A percentile compares a stretch with the other conserved stretches of the same genome.
Conservation (phyloP, 2,329 filamentous ascomycete genomes). For the Ophiostoma ulmi region DNA sequence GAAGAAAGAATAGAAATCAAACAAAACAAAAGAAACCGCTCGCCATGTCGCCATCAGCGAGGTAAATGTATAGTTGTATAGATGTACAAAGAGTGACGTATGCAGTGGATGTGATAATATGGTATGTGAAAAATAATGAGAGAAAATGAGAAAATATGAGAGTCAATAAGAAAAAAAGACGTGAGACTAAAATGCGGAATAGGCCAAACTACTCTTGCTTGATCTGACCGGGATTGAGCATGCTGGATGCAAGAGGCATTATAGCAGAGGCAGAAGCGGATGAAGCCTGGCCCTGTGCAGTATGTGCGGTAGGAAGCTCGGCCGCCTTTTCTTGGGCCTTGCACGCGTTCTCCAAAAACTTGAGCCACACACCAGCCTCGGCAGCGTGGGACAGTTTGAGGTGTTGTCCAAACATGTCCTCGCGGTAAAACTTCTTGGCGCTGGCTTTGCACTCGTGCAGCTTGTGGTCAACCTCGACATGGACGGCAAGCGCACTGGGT, state of each 20-base stretch:
- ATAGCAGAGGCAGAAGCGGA: not conserved
- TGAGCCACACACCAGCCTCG: slow-evolving; percentile 28
- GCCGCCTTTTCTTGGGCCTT: slow-evolving; percentile 26
- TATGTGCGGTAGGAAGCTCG: not conserved
- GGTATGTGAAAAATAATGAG: not conserved
- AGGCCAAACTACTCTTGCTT: not conserved
- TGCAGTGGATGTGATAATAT: not conserved
- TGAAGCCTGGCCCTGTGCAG: not conserved
- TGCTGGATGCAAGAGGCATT: not conserved
- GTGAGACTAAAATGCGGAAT: not conserved
- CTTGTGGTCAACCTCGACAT: slow-evolving; percentile 27
- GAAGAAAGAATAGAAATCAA: too few species aligned
- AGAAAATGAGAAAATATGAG: not conserved
- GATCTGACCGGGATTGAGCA: not conserved
- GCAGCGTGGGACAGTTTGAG: slow-evolving; percentile 28
- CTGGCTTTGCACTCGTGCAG: slow-evolving; percentile 27
- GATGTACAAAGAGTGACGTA: not conserved
- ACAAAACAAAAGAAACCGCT: not conserved
- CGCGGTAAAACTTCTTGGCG: slow-evolving; percentile 28
- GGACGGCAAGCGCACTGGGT: slow-evolving; percentile 1
- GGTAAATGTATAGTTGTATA: not conserved
- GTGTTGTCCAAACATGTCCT: slow-evolving; percentile 29
- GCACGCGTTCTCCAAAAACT: slow-evolving; percentile 28
- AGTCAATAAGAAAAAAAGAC: not conserved
- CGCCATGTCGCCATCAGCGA: not conserved